Base-by-base conservation (phyloP, 805 yeast species). In the Lachancea lanzarotensis region DNA sequence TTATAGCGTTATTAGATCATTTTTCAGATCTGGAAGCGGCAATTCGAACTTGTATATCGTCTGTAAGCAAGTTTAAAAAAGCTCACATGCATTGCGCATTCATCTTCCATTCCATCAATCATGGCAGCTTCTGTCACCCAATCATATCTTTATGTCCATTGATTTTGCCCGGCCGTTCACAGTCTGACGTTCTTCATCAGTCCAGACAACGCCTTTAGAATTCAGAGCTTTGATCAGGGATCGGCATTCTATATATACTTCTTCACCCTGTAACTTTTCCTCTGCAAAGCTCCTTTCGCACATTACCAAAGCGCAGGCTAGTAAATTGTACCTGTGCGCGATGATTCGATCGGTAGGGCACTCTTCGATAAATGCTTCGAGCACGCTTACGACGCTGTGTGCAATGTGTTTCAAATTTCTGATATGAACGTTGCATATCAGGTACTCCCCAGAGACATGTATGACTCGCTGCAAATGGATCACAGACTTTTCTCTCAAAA, bases 371-470 rank as follows among this genome's bases (percentile, higher is more conserved):
- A 55, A 15, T 2, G 9, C 18, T 1, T 35, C 17, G 1, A 63
- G 19, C 3, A 55, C 15, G 3, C 44, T 34, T 1, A 58, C 29
- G 2, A 52, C 48, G 15, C 49, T 37, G n/a, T 48, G 39, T 8
- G 57, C 27, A 3, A 61, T 31, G 13, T 38, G 38, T 13, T 32
- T 45, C 22, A 52, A 52, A 11, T 54, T 39, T 7, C 65, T 55
- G 25, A 60, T 48, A 40, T 53, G 60, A 9, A 65, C 60, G 46
- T 58, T 59, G 39, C 53, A 51, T 1, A 63, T 51, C 13, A 59
- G 37, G 32, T 48, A 51, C 33, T 62, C 63, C 1, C 67, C 68
- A 18, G 61, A 8, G 2, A 49, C 50, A 39, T 53, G 59, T 11
- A 59, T 48, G 3, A 58, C 39, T 30, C 66, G 53, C 31, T 57